Base-by-base conservation (phyloP, 2,329 filamentous ascomycete genomes). In the Diaporthe caulivora region DNA sequence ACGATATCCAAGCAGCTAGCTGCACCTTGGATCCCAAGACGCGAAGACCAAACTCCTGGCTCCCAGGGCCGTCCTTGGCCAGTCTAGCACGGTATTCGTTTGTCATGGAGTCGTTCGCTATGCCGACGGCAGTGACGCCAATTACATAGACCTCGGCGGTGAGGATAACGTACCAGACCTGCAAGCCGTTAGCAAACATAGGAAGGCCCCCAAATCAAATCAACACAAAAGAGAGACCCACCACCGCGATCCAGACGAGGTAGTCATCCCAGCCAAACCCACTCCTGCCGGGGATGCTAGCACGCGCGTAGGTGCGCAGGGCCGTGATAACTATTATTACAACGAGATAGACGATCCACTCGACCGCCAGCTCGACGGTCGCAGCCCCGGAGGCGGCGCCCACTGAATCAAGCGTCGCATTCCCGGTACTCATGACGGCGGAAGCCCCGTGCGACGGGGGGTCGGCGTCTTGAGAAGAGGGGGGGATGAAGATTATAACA, bases 31-130 rank as follows among this genome's bases (percentile, higher is more conserved):
- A 89, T 0, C 89, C 90, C 2, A 85, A 79, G 0, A 89, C 82
- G n/a, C 89, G 86, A 18, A 49, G 62, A 9, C 44, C 49, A 21
- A 47, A 74, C 18, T 74, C 72, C 29, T 74, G 69, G 34, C 72
- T 72, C 2, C 15, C 37, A 1, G 69, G 42, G 29, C 71, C 54
- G 17, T 74, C 72, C 2, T 54, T 26, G 11, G 62, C 72, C 7
- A 92, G 80, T 0, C 82, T 79, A 6, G 77, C 79, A 9, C 90
- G 85, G 74, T 89, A 79, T 26, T 83, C 83, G 18, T 86, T 81
- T 2, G 88, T 87, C 87, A 92, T 90, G 71, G 84, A 80, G 76
- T 89, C 89, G 76, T 91, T 91, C 26, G 89, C 87, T 3, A 91
- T 81, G 0, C 89, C 89, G 57, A 83, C 29, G 3, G 72, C 53